Conservation (phyloP, 768 basidiomycete species). For the Psilocybe subaeruginosa region DNA sequence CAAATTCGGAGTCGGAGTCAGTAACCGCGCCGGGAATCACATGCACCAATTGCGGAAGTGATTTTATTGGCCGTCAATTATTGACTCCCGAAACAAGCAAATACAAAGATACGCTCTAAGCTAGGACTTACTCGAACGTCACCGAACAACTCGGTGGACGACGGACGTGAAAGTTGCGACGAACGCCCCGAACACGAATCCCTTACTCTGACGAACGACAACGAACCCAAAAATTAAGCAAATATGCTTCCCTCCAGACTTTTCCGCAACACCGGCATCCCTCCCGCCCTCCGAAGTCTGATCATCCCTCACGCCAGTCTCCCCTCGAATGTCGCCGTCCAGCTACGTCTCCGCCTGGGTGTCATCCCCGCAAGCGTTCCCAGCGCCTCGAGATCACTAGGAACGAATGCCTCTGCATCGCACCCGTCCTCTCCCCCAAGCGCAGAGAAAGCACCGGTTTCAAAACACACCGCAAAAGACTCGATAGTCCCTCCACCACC, state of each 20-base stretch:
- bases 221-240: neutral
- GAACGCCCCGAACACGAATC: no score
- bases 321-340: conserved; percentile 34
- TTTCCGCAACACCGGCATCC: conserved; percentile 45
- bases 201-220: no score
- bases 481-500: conserved; percentile 4
- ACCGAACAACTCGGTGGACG: neutral
- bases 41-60: neutral
- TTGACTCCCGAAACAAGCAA: neutral
- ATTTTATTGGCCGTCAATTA: neutral
- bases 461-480: conserved; percentile 2
- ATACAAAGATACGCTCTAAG: no score
- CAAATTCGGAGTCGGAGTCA: neutral
- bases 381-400: conserved; percentile 9
- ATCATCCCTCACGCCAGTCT: conserved; percentile 38
- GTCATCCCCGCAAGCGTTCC: conserved; percentile 17
- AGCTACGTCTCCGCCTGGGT: conserved; percentile 36
- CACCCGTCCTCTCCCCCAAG: neutral
- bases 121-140: neutral
- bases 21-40: neutral
- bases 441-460: neutral
- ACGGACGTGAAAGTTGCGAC: no score
- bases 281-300: conserved; percentile 45
- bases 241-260: conserved; percentile 52
- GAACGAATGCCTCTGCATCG: neutral